Evolutionary conservation across 768 basidiomycete species (phyloP), one percentile per base, ranked within the genome.

Genomic region (Antrodiella citrinella): DNA sequence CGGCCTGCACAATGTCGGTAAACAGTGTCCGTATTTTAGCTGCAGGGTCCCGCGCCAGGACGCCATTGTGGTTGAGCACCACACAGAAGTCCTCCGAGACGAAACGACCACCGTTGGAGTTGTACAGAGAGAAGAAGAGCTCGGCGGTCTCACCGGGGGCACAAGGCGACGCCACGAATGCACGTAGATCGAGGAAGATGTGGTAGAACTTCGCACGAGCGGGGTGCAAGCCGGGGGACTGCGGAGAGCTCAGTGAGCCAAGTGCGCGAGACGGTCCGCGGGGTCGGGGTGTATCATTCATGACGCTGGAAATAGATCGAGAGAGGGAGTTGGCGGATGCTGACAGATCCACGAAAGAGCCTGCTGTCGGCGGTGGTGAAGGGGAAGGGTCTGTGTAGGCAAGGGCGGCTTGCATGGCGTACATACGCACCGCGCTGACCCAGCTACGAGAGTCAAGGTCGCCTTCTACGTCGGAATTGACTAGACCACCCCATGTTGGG

Each of bases 21-120:
- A 97, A 98, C 18, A 97, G 73, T 0, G 95, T 92, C 45, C 87
- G 85, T 30, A 93, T 83, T 23, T 78, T 78, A 21, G 76, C 76
- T 3, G 80, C 67, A 3, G 91, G 87, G 59, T 92, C 84, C 9
- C 87, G 80, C n/a, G 86, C 78, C 18, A 86, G 74, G 19, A 86
- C 86, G 4, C 95, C 95, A 50, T 95, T 90, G 67, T 94, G 89
- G 65, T 95, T 94, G 10, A 97, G 75, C 40, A 95, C 71, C 9
- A 81, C 83, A 60, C 86, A 93, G 58, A 86, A 95, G 10, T 98
- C 95, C 66, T 98, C 95, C 0, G 92, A 93, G 39, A 98, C 78
- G 64, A 94, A 97, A 45, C 88, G 84, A 3, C 76, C 76, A 46
- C 86, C 88, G 46, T 78, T 76, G 61, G 87, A 85, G 67, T 85